Conservation (phyloP, 228 moss, liverwort and hornwort species). For the Sphagnum fallax region DNA sequence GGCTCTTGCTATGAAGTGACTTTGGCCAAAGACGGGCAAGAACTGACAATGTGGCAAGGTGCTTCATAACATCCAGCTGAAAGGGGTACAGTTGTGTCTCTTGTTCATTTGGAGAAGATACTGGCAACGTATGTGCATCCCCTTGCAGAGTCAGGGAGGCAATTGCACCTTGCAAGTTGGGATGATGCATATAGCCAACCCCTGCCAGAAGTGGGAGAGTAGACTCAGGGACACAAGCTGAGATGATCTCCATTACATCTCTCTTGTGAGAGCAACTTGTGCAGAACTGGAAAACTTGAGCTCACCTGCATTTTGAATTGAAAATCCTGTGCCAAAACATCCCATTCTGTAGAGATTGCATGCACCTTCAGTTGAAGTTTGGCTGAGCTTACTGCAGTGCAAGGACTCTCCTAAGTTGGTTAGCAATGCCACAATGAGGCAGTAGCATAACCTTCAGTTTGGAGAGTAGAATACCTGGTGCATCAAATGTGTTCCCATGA, state of each 20-base stretch:
- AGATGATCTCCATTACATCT: constrained; percentile 51
- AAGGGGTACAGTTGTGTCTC: constrained; percentile 66
- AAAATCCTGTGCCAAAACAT: background rate
- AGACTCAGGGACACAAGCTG: constrained; percentile 94
- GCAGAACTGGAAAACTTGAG: background rate
- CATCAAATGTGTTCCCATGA: constrained; percentile 93
- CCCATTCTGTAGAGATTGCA: background rate
- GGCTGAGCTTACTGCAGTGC: too few species aligned
- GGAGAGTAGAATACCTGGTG: constrained; percentile 48
- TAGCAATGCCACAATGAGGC: too few species aligned
- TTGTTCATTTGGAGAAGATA: constrained; percentile 44
- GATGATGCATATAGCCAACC: constrained; percentile 89
- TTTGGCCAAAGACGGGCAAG: constrained; percentile 87
- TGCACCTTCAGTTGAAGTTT: background rate
- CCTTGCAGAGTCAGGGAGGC: constrained; percentile 24
- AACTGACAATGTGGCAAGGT: constrained; percentile 88
- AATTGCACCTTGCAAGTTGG: constrained; percentile 63
- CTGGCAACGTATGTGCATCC: constrained; percentile 38
- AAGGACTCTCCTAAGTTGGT: too few species aligned
- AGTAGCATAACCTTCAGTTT: too few species aligned
- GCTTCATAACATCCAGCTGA: constrained; percentile 87
- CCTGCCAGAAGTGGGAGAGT: constrained; percentile 77
- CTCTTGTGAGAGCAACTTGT: background rate
- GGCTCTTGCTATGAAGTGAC: constrained; percentile 56
- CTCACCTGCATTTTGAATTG: background rate